Base-by-base conservation (phyloP, 1,284 basidiomycete species). In the Microbotryum lychnidis-dioicae region DNA sequence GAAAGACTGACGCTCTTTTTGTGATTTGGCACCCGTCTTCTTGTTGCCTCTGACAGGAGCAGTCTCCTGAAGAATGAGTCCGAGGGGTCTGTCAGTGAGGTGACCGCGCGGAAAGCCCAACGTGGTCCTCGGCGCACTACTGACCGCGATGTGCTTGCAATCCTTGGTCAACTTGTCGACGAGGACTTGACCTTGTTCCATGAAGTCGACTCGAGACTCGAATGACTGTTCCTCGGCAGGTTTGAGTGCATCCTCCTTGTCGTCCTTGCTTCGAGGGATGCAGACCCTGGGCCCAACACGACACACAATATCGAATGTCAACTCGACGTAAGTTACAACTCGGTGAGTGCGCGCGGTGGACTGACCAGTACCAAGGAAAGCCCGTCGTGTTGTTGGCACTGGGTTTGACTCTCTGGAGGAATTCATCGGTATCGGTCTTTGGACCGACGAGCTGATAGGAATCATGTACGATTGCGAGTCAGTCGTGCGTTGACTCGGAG, bases 31-130 rank as follows among this genome's bases (percentile, higher is more conserved):
- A 16, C 65, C 64, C 27, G 57, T 56, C 37, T 51, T 50, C 45
- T 70, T 69, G 47, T 66, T 69, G 6, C 53, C 64, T 23, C 65
- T 58, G 20, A 60, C 54, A 4, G 67, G 67, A 33, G 67, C 65
- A 6, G 52, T 58, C 8, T 27, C 60, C 57, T 66, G 45, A 16
- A 23, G 6, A 37, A 8, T 18, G n/a, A 25, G 6, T 23, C 7
- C 23, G 23, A 25, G 2, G 4, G 6, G 9, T 25, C 49, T 18
- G 12, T 31, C 23, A 21, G 21, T 42, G 27, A 23, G 4, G 23
- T n/a, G 10, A 9, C 31, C 46, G 56, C 25, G 31, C 31, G 2
- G 31, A 23, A 0, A 12, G 12, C 2, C 9, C 4, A 21, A 1
- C 16, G 12, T 4, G 20, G 25, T 9, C 31, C 31, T 8, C 31